These are phyloP conservation scores for Trifolium dubium DNA, from an alignment of 306 rosid species.

Conservation along the genomic window DNA sequence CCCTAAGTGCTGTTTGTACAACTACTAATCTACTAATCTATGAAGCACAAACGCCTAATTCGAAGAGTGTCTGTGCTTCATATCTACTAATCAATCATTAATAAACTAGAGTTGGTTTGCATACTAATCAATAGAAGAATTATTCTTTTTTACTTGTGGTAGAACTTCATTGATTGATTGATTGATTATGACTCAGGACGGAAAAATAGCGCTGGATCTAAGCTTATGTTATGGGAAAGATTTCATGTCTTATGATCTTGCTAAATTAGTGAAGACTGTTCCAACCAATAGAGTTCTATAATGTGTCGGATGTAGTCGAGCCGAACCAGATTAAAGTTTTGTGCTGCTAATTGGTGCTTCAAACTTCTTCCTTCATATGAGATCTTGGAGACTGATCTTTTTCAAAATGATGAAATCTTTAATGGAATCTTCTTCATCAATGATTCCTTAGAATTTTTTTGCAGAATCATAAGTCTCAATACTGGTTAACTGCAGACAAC, in stretches of 20 bases:
- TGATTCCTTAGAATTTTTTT: constrained; percentile 27
- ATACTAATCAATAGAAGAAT: neutral
- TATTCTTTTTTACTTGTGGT: constrained; percentile 18
- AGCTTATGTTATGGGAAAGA: constrained; percentile 86
- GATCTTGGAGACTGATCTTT: constrained; percentile 30
- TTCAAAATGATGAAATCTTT: constrained; percentile 36
- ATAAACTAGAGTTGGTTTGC: constrained; percentile 11
- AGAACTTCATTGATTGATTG: constrained; percentile 29
- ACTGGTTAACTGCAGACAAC: constrained; percentile 12
- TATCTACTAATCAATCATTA: neutral
- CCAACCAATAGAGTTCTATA: constrained; percentile 52
- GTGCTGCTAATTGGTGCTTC: constrained; percentile 24
- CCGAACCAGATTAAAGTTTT: constrained; percentile 25
- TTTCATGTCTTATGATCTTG: constrained; percentile 86
- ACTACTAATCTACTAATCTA: too few species aligned
- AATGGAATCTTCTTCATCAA: neutral
- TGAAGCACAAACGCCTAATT: too few species aligned
- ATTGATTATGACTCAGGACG: constrained; percentile 91
- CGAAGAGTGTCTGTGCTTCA: too few species aligned
- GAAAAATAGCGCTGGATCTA: constrained; percentile 79
- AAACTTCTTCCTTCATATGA: constrained; percentile 25
- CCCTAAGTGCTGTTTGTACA: neutral
- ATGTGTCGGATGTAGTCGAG: constrained; percentile 15
- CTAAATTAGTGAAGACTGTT: constrained; percentile 69
- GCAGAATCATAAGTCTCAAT: neutral